phyloP scores from a whole-genome alignment of 2,329 filamentous ascomycete genomes.

The Pseudohalonectria lignicola region DNA sequence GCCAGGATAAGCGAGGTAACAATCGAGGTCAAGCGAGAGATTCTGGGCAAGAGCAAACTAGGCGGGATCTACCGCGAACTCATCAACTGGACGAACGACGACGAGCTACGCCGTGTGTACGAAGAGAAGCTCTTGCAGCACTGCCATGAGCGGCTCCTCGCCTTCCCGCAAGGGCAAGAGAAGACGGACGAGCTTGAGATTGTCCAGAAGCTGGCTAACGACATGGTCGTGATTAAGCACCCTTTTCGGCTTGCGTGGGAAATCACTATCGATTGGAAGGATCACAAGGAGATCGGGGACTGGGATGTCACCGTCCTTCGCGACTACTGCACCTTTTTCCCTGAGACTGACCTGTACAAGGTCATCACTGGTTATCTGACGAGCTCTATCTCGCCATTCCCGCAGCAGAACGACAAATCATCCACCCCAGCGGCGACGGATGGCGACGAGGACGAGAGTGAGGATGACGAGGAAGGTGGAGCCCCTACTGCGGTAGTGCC shows the following conservation, averaged over 20 bases:
- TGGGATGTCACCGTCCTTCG: constrained; percentile 70
- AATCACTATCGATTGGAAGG: constrained; percentile 80
- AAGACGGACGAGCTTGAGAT: constrained; percentile 63
- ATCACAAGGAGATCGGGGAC: constrained; percentile 60
- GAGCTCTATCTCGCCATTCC: constrained; percentile 77
- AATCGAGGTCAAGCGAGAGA: constrained; percentile 75
- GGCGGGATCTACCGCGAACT: constrained; percentile 71
- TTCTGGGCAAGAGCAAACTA: constrained; percentile 65
- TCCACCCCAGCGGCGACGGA: constrained; percentile 12
- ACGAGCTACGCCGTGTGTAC: constrained; percentile 70
- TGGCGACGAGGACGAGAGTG: constrained; percentile 35
- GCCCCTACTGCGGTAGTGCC: constrained; percentile 39
- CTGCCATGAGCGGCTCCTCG: constrained; percentile 66
- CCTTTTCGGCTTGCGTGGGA: constrained; percentile 86
- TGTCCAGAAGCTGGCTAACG: constrained; percentile 67
- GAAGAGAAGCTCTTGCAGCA: constrained; percentile 84
- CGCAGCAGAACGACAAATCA: constrained; percentile 20
- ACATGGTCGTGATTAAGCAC: constrained; percentile 95
- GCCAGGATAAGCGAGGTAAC: constrained; percentile 77
- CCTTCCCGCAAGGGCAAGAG: constrained; percentile 46
- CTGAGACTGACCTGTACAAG: constrained; percentile 70
- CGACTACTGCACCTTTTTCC: constrained; percentile 76
- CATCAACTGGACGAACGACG: constrained; percentile 84
- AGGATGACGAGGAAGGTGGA: constrained; percentile 46
- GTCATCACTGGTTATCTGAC: constrained; percentile 73